Conservation (phyloP, 768 basidiomycete genomes). For the Gymnopilus junonius region DNA sequence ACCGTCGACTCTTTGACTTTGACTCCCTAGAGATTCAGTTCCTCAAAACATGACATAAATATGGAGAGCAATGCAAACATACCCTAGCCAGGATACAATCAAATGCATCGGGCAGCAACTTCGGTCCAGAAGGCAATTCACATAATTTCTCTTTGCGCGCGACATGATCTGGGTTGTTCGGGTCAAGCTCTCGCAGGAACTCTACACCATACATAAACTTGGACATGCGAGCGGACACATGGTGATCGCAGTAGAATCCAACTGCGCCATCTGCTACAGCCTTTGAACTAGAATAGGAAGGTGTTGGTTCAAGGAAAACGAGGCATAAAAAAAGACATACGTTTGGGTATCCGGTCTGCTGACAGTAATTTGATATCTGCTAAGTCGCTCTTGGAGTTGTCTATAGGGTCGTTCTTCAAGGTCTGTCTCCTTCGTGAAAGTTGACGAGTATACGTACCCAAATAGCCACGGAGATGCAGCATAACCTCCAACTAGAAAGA, state of each 20-base stretch:
- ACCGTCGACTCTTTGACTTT: slow-evolving; percentile 84
- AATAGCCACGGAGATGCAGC: slow-evolving; percentile 86
- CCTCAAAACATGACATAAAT: background rate
- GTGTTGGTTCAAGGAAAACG: background rate
- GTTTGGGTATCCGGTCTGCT: slow-evolving; percentile 83
- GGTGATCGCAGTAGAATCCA: slow-evolving; percentile 85
- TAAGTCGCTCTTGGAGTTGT: slow-evolving; percentile 73
- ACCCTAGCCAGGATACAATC: slow-evolving; percentile 79
- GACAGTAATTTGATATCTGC: slow-evolving; percentile 58
- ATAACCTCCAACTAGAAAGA: slow-evolving; percentile 84
- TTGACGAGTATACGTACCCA: slow-evolving; percentile 30
- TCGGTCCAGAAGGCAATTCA: slow-evolving; percentile 78
- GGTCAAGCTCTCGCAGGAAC: slow-evolving; percentile 70
- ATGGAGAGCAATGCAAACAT: slow-evolving; percentile 27
- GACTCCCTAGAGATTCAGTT: slow-evolving; percentile 49
- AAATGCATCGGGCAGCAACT: slow-evolving; percentile 80
- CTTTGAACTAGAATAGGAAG: slow-evolving; percentile 59
- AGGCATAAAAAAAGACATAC: slow-evolving; percentile 39
- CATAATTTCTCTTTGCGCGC: slow-evolving; percentile 67
- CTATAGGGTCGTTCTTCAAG: slow-evolving; percentile 17
- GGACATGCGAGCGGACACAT: slow-evolving; percentile 81
- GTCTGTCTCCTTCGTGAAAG: background rate
- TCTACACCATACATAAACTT: slow-evolving; percentile 86
- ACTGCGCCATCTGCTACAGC: slow-evolving; percentile 86
- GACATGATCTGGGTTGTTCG: slow-evolving; percentile 67